Percentiles rank a stretch among this genome's conserved stretches.
These are phyloP conservation scores for Candida arabinofermentans DNA, from an alignment of 805 yeast genomes.

Conservation along the genomic window DNA sequence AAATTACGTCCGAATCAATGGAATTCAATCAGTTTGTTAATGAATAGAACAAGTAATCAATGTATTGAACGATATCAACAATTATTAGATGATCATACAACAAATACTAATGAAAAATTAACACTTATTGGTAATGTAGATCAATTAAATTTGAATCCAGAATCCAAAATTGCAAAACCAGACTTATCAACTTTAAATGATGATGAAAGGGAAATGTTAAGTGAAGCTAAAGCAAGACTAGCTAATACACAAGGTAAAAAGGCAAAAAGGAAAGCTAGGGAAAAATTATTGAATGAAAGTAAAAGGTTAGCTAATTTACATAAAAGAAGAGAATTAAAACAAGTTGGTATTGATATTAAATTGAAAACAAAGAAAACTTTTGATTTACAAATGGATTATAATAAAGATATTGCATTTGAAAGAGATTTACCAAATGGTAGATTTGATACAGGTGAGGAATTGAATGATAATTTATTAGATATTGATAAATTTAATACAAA, in stretches of 20 bases:
- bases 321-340: conserved; percentile 74
- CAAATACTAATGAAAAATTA: conserved; percentile 22
- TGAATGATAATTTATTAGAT: conserved; percentile 34
- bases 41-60: conserved; percentile 83
- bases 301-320: conserved; percentile 71
- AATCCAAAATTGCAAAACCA: conserved; percentile 75
- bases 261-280: conserved; percentile 86
- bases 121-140: conserved; percentile 34
- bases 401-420: conserved; percentile 79
- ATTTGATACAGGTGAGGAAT: conserved; percentile 66
- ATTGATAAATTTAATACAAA: conserved; percentile 38
- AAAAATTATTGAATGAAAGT: conserved; percentile 75
- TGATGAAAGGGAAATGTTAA: conserved; percentile 85
- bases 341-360: conserved; percentile 61
- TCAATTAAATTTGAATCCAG: conserved; percentile 67
- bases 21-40: conserved; percentile 79
- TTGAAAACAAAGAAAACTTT: conserved; percentile 50
- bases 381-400: conserved; percentile 70
- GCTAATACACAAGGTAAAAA: conserved; percentile 93
- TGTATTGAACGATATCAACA: conserved; percentile 83
- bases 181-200: conserved; percentile 79
- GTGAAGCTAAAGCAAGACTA: conserved; percentile 91
- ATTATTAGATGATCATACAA: conserved; percentile 49
- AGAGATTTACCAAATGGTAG: conserved; percentile 62
- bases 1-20: conserved; percentile 85